A percentile compares a stretch with the other conserved stretches of the same genome.
phyloP scores from a whole-genome alignment of 1,284 basidiomycete genomes.

The Exobasidium rhododendri region DNA sequence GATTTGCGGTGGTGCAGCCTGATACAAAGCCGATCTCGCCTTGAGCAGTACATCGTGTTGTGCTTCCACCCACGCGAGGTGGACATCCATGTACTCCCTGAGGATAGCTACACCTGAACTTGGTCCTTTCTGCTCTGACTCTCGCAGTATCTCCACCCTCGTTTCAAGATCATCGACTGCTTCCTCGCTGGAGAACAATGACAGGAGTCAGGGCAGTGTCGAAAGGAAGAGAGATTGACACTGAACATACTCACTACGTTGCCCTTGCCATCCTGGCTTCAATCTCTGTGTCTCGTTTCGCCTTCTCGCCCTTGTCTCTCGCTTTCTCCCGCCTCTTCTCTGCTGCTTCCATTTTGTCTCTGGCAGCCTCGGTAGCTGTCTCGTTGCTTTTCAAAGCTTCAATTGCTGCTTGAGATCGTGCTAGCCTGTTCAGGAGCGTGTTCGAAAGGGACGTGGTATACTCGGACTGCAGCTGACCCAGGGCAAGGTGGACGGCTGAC shows the following conservation, averaged over 20 bases:
- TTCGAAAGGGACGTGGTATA: neutral
- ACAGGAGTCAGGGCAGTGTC: neutral
- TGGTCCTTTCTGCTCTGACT: slow-evolving; percentile 4
- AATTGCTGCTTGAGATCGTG: slow-evolving; percentile 6
- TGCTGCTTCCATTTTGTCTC: slow-evolving; percentile 10
- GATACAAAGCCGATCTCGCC: neutral
- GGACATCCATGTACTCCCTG: slow-evolving; percentile 4
- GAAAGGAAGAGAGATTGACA: neutral
- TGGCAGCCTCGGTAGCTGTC: slow-evolving; percentile 1
- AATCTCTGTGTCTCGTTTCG: neutral
- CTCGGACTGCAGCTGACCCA: slow-evolving; percentile 2
- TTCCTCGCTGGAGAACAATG: neutral
- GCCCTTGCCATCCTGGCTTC: slow-evolving; percentile 6
- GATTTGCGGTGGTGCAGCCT: neutral
- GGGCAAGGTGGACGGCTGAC: neutral
- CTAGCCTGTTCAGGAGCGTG: neutral
- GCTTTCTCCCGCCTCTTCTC: slow-evolving; percentile 3
- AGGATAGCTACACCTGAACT: slow-evolving; percentile 6
- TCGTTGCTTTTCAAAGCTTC: slow-evolving; percentile 2
- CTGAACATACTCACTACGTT: neutral
- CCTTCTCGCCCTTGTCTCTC: slow-evolving; percentile 9
- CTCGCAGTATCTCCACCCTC: slow-evolving; percentile 1
- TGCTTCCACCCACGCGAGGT: slow-evolving; percentile 6
- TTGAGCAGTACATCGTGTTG: neutral
- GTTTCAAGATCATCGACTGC: slow-evolving; percentile 11